These are phyloP conservation scores for Sporothrix luriei DNA, from an alignment of 2,329 filamentous ascomycete species.

Conservation along the genomic window DNA sequence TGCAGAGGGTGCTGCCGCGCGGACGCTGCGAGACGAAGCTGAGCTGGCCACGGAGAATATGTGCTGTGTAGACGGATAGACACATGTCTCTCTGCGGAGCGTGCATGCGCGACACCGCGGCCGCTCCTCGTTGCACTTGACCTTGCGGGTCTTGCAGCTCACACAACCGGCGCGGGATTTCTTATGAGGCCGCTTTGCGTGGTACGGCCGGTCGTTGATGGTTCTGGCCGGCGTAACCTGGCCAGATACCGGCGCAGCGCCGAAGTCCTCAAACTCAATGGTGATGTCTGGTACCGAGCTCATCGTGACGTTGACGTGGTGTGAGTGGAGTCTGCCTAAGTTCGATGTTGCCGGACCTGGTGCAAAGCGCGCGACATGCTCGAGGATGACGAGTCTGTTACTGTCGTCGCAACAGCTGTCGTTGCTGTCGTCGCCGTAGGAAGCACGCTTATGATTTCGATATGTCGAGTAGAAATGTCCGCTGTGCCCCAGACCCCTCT, in stretches of 20 bases:
- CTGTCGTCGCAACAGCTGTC: not conserved
- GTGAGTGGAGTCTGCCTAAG: not conserved
- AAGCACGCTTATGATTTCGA: not conserved
- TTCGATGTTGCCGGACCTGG: not conserved
- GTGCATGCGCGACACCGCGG: conserved; percentile 55
- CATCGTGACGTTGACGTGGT: not conserved
- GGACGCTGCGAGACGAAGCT: conserved; percentile 21
- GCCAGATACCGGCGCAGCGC: not conserved
- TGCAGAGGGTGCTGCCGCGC: not conserved
- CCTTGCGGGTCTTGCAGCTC: conserved; percentile 59
- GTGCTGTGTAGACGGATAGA: conserved; percentile 45
- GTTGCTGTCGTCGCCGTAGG: not conserved
- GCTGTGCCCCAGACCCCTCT: not conserved
- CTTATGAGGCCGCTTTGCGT: conserved; percentile 57
- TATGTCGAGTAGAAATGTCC: not conserved
- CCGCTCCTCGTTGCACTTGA: conserved; percentile 57
- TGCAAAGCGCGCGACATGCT: not conserved
- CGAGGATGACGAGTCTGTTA: not conserved
- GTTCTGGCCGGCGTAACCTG: not conserved
- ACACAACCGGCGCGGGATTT: conserved; percentile 57
- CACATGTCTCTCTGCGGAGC: conserved; percentile 52
- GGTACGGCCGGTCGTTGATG: conserved; percentile 43
- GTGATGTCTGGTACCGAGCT: not conserved
- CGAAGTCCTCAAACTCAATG: not conserved
- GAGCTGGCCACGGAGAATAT: not conserved